Conservation (phyloP, 768 basidiomycete genomes). For the Rhizopogon roseolus region DNA sequence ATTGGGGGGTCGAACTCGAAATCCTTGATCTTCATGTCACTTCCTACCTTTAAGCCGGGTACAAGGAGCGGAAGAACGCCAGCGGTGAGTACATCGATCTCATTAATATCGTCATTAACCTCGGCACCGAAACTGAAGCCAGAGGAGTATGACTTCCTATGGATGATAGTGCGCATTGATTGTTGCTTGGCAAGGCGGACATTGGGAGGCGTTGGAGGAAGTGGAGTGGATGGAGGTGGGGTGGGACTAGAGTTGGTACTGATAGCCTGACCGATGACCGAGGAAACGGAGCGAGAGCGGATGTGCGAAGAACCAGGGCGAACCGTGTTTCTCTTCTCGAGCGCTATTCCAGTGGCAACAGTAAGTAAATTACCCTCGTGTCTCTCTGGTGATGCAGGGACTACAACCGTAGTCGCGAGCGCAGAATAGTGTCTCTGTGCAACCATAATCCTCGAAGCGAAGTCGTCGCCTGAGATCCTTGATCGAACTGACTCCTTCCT, state of each 20-base stretch:
- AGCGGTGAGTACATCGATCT: constrained; percentile 69
- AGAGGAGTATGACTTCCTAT: constrained; percentile 62
- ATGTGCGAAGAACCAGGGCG: constrained; percentile 37
- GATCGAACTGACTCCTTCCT: constrained; percentile 53
- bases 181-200: constrained; percentile 49
- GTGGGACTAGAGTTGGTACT: constrained; percentile 34
- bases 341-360: constrained; percentile 29
- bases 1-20: constrained; percentile 34
- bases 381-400: constrained; percentile 45
- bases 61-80: constrained; percentile 64
- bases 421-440: constrained; percentile 72
- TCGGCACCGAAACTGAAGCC: constrained; percentile 59
- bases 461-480: constrained; percentile 43
- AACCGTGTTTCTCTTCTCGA: constrained; percentile 25
- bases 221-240: constrained; percentile 63
- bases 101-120: constrained; percentile 46
- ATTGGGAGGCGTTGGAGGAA: constrained; percentile 73
- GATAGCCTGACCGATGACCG: constrained; percentile 37
- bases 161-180: constrained; percentile 37
- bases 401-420: constrained; percentile 58
- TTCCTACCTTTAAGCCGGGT: constrained; percentile 57
- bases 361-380: constrained; percentile 11
- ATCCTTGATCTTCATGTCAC: constrained; percentile 50
- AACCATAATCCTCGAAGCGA: constrained; percentile 58
- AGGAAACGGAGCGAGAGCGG: constrained; percentile 57